Evolutionary conservation across 2,329 filamentous ascomycete genomes (phyloP).

Genomic region (Periconia sp.): DNA sequence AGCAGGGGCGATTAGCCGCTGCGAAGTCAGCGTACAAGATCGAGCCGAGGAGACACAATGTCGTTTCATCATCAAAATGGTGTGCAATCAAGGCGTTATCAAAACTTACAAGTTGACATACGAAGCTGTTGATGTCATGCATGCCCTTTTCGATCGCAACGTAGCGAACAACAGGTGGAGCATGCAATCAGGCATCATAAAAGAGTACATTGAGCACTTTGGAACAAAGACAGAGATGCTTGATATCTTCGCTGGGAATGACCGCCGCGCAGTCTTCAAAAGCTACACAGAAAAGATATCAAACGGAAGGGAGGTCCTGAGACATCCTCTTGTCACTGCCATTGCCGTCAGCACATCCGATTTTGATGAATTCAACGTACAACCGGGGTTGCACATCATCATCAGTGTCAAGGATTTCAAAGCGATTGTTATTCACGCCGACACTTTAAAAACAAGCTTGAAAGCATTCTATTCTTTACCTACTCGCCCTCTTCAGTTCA

Average conservation of each 20-base stretch:
- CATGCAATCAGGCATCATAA: conserved; percentile 69
- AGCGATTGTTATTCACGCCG: conserved; percentile 75
- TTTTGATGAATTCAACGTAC: conserved; percentile 73
- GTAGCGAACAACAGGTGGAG: conserved; percentile 71
- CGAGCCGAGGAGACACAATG: conserved; percentile 68
- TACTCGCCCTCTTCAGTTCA: conserved; percentile 70
- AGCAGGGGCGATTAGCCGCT: conserved; percentile 71
- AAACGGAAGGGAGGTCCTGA: conserved; percentile 72
- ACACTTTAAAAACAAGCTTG: conserved; percentile 66
- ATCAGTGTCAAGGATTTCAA: conserved; percentile 84
- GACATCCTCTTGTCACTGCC: conserved; percentile 78
- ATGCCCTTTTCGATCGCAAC: conserved; percentile 71
- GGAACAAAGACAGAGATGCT: conserved; percentile 78
- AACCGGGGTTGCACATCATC: conserved; percentile 75
- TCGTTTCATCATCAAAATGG: conserved; percentile 71
- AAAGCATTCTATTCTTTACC: conserved; percentile 71
- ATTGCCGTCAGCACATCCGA: conserved; percentile 76
- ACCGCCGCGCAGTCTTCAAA: conserved; percentile 71
- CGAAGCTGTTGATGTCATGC: conserved; percentile 71
- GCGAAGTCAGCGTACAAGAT: conserved; percentile 74
- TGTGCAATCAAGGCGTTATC: conserved; percentile 74
- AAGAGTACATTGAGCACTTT: conserved; percentile 79
- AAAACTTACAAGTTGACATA: conserved; percentile 78
- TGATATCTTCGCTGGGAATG: conserved; percentile 70
- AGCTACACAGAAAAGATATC: conserved; percentile 80